Evolutionary conservation across 2,329 filamentous ascomycete species (phyloP).

Genomic region (Talaromyces sp.): DNA sequence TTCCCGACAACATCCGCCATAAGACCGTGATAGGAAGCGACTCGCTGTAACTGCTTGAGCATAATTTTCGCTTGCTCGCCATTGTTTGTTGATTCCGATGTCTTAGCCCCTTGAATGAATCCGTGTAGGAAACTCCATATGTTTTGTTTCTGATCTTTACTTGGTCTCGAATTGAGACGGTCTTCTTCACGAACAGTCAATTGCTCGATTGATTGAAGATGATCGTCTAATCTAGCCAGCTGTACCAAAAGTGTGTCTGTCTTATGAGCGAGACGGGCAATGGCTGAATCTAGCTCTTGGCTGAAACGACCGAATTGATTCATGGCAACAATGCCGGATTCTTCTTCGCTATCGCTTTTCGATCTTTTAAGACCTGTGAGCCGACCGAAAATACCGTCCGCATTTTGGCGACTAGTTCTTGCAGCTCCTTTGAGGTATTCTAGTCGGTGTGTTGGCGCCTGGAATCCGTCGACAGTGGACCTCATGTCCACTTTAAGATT

Average conservation of each 20-base stretch:
- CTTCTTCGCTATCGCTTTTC: background rate
- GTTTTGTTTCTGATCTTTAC: background rate
- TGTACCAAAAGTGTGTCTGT: constrained; percentile 3
- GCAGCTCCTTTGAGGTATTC: background rate
- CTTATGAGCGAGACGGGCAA: constrained; percentile 8
- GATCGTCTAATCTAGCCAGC: constrained; percentile 17
- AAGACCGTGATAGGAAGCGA: constrained; percentile 10
- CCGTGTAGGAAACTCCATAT: constrained; percentile 4
- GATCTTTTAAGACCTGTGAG: background rate
- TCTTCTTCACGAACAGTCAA: constrained; percentile 13
- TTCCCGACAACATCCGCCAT: constrained; percentile 12
- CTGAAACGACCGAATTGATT: constrained; percentile 13
- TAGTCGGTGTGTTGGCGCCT: background rate
- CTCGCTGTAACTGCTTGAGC: constrained; percentile 5
- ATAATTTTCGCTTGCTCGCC: background rate
- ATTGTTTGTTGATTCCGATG: background rate
- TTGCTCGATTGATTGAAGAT: constrained; percentile 16
- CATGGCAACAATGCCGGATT: background rate
- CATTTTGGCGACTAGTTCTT: background rate
- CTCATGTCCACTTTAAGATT: constrained; percentile 35
- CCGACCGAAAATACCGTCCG: constrained; percentile 8
- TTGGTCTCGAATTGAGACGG: background rate
- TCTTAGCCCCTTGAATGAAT: background rate
- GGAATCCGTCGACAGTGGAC: constrained; percentile 29
- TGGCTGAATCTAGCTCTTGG: constrained; percentile 9